A percentile compares a stretch with the other conserved stretches of the same genome.
Conservation (phyloP, 306 rosid genomes). For the Rosa rugosa region DNA sequence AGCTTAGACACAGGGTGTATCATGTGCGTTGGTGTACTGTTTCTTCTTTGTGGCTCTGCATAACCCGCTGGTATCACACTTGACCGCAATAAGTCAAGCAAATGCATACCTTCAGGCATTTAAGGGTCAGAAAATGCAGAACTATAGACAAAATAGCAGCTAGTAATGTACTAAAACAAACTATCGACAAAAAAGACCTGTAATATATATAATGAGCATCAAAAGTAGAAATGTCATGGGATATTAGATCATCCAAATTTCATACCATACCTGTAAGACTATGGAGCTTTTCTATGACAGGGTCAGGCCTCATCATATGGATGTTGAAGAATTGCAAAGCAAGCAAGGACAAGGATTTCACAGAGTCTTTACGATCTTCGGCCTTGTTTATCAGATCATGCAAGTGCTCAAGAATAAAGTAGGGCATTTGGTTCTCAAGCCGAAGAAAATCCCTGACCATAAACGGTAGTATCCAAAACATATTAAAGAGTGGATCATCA, state of each 20-base stretch:
- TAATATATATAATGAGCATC: not conserved
- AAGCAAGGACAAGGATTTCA: slow-evolving; percentile 27
- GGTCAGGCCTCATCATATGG: slow-evolving; percentile 39
- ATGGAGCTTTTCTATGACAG: slow-evolving; percentile 15
- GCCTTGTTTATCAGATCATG: slow-evolving; percentile 29
- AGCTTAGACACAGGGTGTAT: slow-evolving; percentile 64
- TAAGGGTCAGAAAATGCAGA: slow-evolving; percentile 25
- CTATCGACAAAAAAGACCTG: not conserved
- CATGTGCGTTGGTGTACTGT: slow-evolving; percentile 39
- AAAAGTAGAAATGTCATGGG: no score
- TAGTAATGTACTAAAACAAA: no score
- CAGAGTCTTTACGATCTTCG: not conserved
- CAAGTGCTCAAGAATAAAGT: slow-evolving; percentile 41
- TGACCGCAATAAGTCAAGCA: slow-evolving; percentile 58
- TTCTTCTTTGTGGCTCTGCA: slow-evolving; percentile 3
- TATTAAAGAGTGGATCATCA: slow-evolving; percentile 44
- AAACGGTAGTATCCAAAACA: slow-evolving; percentile 52
- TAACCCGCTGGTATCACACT: slow-evolving; percentile 29
- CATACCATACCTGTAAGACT: slow-evolving; percentile 12
- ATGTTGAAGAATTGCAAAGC: slow-evolving; percentile 56
- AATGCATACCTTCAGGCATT: slow-evolving; percentile 47
- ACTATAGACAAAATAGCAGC: no score
- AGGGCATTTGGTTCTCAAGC: slow-evolving; percentile 77
- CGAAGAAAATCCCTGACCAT: slow-evolving; percentile 52
- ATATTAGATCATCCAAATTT: not conserved